Evolutionary conservation across 2,329 filamentous ascomycete genomes (phyloP).

Genomic region (Ophiostoma quercus): DNA sequence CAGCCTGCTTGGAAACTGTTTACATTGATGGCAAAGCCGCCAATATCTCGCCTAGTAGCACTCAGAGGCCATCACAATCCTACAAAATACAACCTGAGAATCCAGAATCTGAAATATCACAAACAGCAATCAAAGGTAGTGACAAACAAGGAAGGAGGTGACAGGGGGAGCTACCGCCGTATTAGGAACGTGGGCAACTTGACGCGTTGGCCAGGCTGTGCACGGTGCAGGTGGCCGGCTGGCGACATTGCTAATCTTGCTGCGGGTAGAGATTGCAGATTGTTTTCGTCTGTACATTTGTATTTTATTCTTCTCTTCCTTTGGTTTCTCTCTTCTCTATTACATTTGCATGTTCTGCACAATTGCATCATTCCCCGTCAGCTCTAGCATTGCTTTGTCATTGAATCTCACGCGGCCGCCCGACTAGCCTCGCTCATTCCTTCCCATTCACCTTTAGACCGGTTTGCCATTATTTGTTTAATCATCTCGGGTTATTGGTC

Average conservation of each 20-base stretch:
- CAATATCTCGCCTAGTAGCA: neutral
- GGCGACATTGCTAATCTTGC: neutral
- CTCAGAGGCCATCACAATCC: no score
- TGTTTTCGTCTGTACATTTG: neutral
- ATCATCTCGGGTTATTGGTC: neutral
- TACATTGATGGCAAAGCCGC: neutral
- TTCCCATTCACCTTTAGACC: neutral
- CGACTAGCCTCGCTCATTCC: neutral
- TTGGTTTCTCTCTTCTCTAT: neutral
- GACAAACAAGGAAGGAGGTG: neutral
- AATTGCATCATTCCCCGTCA: neutral
- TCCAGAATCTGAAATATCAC: neutral
- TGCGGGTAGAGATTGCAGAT: neutral
- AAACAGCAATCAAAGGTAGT: neutral
- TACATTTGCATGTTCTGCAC: neutral
- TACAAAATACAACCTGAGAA: no score
- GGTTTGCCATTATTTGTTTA: neutral
- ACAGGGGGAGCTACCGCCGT: neutral
- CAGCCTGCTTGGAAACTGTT: no score
- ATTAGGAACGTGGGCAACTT: neutral
- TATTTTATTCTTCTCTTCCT: neutral
- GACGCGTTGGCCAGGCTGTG: neutral
- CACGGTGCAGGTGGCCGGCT: neutral
- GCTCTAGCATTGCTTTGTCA: constrained; percentile 2
- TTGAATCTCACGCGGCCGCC: neutral